Base-by-base conservation (phyloP, 2,329 filamentous ascomycete genomes). In the Didymella sp. region DNA sequence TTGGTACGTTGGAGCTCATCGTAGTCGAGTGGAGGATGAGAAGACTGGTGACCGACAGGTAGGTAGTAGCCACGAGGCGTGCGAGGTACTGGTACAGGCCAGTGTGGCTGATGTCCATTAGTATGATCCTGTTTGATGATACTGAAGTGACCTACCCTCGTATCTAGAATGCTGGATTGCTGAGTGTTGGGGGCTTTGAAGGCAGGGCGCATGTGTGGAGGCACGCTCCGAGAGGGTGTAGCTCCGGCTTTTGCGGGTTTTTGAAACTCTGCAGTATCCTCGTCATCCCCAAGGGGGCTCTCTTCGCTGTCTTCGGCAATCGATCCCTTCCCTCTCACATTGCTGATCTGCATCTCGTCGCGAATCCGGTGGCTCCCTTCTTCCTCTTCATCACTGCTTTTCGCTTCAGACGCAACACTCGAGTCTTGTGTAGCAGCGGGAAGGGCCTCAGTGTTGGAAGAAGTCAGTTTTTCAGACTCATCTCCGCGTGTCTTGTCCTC, bases 1-100 rank as follows among this genome's bases (percentile, higher is more conserved):
- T 43, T 51, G 1, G 54, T 25, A 5, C 64, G 56, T 11, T 53
- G 55, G 7, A 59, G 4, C 11, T 67, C 58, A 2, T 64, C 63
- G 2, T 55, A 31, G 6, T 60, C 58, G 1, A 48, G 12, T 4
- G 40, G 19, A 30, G 51, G 24, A 15, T 44, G 41, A 12, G 51
- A 38, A 11, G 46, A 21, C 1, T 43, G 42, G 33, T 63, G 46
- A 2, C 31, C 13, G 19, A 17, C 13, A 2, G 28, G 28, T 1
- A 41, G 17, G 13, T 49, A 44, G 25, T 19, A 35, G 15, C 13
- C 25, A n/a, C 61, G 61, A 38, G 60, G 37, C 1, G 33, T 24
- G 5, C 53, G 53, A 21, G 35, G 38, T 8, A 28, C 19, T 2
- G 48, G 55, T n/a, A 27, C 21, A 0, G 55, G 44, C 43, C 55